Evolutionary conservation across 2,329 filamentous ascomycete species (phyloP).

Genomic region (Exophiala dermatitidis): DNA sequence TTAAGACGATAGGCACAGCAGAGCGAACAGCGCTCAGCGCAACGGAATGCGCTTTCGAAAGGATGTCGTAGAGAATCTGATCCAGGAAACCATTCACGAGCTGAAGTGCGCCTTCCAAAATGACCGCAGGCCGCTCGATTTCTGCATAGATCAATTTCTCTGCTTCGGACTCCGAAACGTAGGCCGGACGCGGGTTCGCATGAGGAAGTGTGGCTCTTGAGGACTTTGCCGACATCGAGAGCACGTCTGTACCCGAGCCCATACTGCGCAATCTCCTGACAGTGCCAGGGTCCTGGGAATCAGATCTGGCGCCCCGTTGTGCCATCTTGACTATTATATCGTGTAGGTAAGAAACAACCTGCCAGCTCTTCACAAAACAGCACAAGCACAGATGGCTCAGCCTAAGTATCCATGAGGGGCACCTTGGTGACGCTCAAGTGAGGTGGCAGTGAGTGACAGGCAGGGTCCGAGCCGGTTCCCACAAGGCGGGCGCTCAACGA

Average conservation of each 20-base stretch:
- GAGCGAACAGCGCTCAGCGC: slow-evolving; percentile 67
- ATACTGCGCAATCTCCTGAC: slow-evolving; percentile 21
- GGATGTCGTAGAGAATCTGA: slow-evolving; percentile 82
- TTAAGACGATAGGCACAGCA: slow-evolving; percentile 78
- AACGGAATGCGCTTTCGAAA: slow-evolving; percentile 73
- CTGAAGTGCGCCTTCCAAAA: slow-evolving; percentile 64
- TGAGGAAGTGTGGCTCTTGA: slow-evolving; percentile 14
- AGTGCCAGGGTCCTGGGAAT: slow-evolving; percentile 14
- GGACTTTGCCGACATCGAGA: slow-evolving; percentile 24
- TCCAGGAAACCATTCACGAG: slow-evolving; percentile 90
- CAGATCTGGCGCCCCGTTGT: slow-evolving; percentile 13
- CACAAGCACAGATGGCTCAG: not conserved
- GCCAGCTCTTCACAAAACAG: not conserved
- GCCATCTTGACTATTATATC: not conserved
- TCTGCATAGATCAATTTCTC: slow-evolving; percentile 88
- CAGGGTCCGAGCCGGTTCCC: not conserved
- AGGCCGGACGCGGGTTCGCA: slow-evolving; percentile 66
- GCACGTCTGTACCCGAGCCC: slow-evolving; percentile 27
- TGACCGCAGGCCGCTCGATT: slow-evolving; percentile 68
- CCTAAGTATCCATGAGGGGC: slow-evolving; percentile 11
- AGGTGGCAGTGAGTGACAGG: not conserved
- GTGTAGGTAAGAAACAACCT: not conserved
- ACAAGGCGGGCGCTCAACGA: not conserved
- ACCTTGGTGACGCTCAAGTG: not conserved
- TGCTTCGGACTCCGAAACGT: slow-evolving; percentile 80